Evolutionary conservation across 495 filamentous ascomycete species (phyloP).

Genomic region (Barbatosphaeria neglecta): DNA sequence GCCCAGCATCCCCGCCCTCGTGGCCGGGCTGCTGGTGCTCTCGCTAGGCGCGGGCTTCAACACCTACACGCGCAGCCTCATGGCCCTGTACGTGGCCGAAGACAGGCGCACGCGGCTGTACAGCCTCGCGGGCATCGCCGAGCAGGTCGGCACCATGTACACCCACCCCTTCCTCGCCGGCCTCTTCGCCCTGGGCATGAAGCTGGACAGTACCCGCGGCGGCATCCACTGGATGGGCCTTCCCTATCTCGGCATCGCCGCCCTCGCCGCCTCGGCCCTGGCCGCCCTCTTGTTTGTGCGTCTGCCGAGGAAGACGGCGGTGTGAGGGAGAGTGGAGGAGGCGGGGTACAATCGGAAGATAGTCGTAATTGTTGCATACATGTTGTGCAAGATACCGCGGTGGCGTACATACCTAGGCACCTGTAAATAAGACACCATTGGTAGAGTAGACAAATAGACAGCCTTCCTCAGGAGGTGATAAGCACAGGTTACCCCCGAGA

Average conservation of each 20-base stretch:
- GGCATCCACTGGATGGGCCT: conserved; percentile 19
- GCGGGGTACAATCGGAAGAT: too few species aligned
- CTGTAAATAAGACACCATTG: too few species aligned
- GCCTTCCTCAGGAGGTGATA: too few species aligned
- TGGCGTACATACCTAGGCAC: too few species aligned
- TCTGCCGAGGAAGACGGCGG: conserved; percentile 3
- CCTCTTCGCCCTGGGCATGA: conserved; percentile 19
- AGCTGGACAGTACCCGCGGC: neutral
- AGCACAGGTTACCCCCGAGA: too few species aligned
- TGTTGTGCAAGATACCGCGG: too few species aligned
- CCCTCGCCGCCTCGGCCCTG: conserved; percentile 6
- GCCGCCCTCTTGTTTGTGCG: conserved; percentile 13
- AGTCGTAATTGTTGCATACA: too few species aligned
- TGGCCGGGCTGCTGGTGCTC: conserved; percentile 18
- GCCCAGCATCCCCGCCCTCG: conserved; percentile 12
- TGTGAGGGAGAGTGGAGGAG: neutral
- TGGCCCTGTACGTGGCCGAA: conserved; percentile 41
- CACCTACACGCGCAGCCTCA: conserved; percentile 31
- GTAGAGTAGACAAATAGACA: too few species aligned
- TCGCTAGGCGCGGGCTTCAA: conserved; percentile 17
- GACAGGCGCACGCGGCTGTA: conserved; percentile 47
- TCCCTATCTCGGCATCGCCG: conserved; percentile 15
- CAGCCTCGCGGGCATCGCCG: conserved; percentile 44
- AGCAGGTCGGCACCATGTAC: conserved; percentile 41
- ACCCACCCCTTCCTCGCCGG: conserved; percentile 30